A percentile compares a stretch with the other conserved stretches of the same genome.
phyloP scores from a whole-genome alignment of 441 rosid species.

The Arabidopsis lyrata region DNA sequence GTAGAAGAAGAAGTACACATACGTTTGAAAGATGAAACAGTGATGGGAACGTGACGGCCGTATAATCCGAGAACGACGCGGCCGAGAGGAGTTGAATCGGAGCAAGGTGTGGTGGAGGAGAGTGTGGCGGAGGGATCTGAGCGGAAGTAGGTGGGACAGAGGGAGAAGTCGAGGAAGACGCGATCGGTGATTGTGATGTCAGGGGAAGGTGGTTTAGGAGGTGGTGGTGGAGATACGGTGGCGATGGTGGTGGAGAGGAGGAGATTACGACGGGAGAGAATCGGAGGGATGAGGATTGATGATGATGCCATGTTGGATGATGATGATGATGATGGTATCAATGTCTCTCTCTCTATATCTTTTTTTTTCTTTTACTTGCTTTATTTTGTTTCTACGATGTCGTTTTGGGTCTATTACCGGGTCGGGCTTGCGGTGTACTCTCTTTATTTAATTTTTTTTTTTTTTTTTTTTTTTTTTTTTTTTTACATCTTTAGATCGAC shows the following conservation, averaged over 20 bases:
- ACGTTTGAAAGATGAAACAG: constrained; percentile 84
- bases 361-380: no score
- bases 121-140: constrained; percentile 51
- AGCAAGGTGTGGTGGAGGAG: constrained; percentile 66
- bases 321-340: background rate
- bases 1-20: constrained; percentile 67
- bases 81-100: constrained; percentile 66
- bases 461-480: no score
- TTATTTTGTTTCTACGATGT: no score
- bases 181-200: constrained; percentile 89
- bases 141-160: constrained; percentile 78
- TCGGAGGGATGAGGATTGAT: constrained; percentile 47
- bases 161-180: constrained; percentile 82
- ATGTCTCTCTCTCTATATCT: background rate
- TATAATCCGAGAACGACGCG: constrained; percentile 85
- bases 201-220: constrained; percentile 27
- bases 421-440: no score
- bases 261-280: constrained; percentile 43
- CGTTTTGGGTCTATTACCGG: no score
- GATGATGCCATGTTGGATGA: constrained; percentile 39
- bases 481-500: no score
- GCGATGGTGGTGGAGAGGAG: constrained; percentile 48
- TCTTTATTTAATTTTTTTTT: no score
- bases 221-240: constrained; percentile 40
- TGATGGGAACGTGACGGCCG: constrained; percentile 75